Conservation (phyloP, 2,329 filamentous ascomycete genomes). For the Sporothrix brasiliensis region DNA sequence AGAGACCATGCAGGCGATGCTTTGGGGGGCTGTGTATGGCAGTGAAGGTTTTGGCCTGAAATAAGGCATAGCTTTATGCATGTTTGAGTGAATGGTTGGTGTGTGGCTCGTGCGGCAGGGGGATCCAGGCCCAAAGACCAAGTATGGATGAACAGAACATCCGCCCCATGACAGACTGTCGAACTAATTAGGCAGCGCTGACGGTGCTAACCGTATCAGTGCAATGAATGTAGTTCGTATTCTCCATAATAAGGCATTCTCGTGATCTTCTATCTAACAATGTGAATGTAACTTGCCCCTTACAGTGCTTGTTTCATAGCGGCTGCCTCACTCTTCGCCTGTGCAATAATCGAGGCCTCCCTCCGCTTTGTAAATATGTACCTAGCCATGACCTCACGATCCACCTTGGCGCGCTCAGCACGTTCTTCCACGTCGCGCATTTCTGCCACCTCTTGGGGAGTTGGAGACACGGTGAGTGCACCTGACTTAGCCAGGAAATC, state of each 20-base stretch:
- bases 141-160: not conserved
- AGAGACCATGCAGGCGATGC: constrained; percentile 67
- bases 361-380: constrained; percentile 60
- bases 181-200: not conserved
- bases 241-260: no score
- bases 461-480: constrained; percentile 60
- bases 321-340: constrained; percentile 56
- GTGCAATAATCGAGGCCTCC: constrained; percentile 61
- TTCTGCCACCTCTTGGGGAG: constrained; percentile 65
- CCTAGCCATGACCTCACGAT: constrained; percentile 58
- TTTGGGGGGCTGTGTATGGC: constrained; percentile 86
- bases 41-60: constrained; percentile 93
- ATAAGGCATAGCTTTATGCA: constrained; percentile 44
- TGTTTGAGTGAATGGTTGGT: not conserved
- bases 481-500: constrained; percentile 65
- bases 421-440: constrained; percentile 61
- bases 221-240: no score
- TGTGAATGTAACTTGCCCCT: not conserved
- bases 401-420: constrained; percentile 53
- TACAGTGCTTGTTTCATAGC: constrained; percentile 45
- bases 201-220: no score
- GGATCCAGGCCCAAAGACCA: not conserved
- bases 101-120: no score
- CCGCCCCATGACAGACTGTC: not conserved
- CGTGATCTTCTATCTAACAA: constrained; percentile 7